Base-by-base conservation (phyloP, 257 asterid species). In the Thymus quinquecostatus region DNA sequence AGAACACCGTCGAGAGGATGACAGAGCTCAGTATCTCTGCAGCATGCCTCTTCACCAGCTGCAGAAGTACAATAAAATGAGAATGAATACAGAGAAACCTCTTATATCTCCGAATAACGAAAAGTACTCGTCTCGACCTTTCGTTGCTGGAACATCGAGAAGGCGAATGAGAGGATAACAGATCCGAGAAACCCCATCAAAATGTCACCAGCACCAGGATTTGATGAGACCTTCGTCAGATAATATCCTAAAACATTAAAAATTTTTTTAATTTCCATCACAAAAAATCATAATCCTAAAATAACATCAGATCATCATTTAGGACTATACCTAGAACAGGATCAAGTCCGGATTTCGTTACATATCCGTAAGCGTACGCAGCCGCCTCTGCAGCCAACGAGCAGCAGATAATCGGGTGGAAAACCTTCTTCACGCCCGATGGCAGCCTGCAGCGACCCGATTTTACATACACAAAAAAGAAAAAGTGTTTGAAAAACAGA, bases 101-200 rank as follows among this genome's bases (percentile, higher is more conserved):
- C 6, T 38, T 38, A 3, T 21, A 21, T 21, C 21, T 21, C 21
- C 21, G 21, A 21, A 21, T 21, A 21, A 21, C 21, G 21, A 21
- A 21, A 21, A 21, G 21, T 21, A 43, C 45, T 50, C 29, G 21
- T 3, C 33, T 86, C 21, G 21, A 89, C 98, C 96, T 91, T 94
- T 79, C 97, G 88, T 82, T 94, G 99, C 77, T 89, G 96, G 87
- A 94, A 94, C 97, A 94, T 91, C 47, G 99, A 94, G 85, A 94
- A 91, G 81, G 99, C 97, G 73, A 94, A 94, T 55, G 99, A 91
- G 59, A 94, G 89, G 72, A 89, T 91, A 61, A 94, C 99, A 1
- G 99, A 91, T 83, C 99, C 99, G 54, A 94, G 83, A 75, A 94
- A 94, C 47, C 96, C 97, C 97, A 94, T 91, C 43, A 94, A 83